Percentiles rank a stretch among this genome's conserved stretches.
These are phyloP conservation scores for Mrakia frigida DNA, from an alignment of 768 basidiomycete genomes.

Conservation along the genomic window DNA sequence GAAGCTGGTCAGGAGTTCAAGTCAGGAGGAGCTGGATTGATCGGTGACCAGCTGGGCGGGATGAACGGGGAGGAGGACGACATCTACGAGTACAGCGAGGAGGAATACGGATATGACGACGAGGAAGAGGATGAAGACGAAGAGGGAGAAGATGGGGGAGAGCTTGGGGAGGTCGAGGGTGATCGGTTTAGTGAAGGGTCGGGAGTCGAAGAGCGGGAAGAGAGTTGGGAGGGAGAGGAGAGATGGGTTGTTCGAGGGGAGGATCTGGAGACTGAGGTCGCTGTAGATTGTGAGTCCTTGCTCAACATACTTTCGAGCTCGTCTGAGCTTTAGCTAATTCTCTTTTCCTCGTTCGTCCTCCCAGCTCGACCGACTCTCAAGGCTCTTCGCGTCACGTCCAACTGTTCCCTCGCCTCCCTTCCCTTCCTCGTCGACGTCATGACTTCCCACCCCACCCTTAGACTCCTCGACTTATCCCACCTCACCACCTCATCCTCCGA, in stretches of 20 bases:
- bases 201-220: not conserved
- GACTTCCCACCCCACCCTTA: not conserved
- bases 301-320: not conserved
- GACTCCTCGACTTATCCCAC: not conserved
- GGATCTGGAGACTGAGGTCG: not conserved
- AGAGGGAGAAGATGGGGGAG: not conserved
- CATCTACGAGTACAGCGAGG: not conserved
- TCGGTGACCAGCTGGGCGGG: not conserved
- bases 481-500: not conserved
- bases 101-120: not conserved
- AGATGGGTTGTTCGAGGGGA: not conserved
- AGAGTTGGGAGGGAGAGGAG: not conserved
- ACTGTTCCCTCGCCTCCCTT: not conserved
- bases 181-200: conserved; percentile 1
- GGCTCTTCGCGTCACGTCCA: not conserved
- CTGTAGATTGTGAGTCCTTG: not conserved
- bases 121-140: not conserved
- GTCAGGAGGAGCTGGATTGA: not conserved
- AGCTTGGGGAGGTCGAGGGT: not conserved
- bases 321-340: not conserved
- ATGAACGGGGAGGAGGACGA: not conserved
- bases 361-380: not conserved
- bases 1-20: not conserved
- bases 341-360: not conserved
- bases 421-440: not conserved